Percentiles rank a stretch among this genome's conserved stretches.
Evolutionary conservation across 1,284 basidiomycete species (phyloP).

Genomic region (Wolfiporia cocos): DNA sequence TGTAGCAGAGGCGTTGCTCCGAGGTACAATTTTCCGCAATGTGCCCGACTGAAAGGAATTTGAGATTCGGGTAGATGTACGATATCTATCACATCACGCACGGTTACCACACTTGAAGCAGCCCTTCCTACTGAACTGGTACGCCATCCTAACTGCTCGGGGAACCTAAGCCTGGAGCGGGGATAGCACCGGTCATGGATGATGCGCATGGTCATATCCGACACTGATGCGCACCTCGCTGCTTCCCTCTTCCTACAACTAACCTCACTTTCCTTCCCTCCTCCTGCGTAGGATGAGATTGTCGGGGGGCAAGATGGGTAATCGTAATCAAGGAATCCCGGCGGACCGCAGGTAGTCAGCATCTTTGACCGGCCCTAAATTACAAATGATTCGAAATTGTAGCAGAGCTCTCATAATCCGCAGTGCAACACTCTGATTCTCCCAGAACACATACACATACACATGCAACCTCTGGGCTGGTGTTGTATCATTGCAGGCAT

Average conservation of each 20-base stretch:
- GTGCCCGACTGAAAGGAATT: slow-evolving; percentile 63
- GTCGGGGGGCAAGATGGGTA: slow-evolving; percentile 29
- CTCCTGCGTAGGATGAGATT: slow-evolving; percentile 36
- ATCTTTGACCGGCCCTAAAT: slow-evolving; percentile 8
- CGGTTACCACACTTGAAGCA: slow-evolving; percentile 85
- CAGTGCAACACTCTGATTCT: no score
- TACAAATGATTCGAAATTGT: no score
- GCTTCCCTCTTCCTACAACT: slow-evolving; percentile 39
- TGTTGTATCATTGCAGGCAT: no score
- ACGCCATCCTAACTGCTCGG: slow-evolving; percentile 51
- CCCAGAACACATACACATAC: no score
- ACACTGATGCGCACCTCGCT: slow-evolving; percentile 23
- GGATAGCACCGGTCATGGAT: no score
- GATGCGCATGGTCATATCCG: no score
- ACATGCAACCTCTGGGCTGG: no score
- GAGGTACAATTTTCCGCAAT: slow-evolving; percentile 88
- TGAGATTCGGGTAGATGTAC: slow-evolving; percentile 5
- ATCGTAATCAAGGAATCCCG: slow-evolving; percentile 22
- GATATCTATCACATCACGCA: slow-evolving; percentile 33
- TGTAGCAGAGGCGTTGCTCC: slow-evolving; percentile 86
- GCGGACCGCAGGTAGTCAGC: slow-evolving; percentile 4
- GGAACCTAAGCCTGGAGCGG: slow-evolving; percentile 17
- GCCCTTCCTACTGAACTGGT: slow-evolving; percentile 75
- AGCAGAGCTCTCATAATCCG: no score
- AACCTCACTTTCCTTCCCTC: slow-evolving; percentile 39